Conservation (phyloP, 1,284 basidiomycete species). For the Ceratobasidium sp. region DNA sequence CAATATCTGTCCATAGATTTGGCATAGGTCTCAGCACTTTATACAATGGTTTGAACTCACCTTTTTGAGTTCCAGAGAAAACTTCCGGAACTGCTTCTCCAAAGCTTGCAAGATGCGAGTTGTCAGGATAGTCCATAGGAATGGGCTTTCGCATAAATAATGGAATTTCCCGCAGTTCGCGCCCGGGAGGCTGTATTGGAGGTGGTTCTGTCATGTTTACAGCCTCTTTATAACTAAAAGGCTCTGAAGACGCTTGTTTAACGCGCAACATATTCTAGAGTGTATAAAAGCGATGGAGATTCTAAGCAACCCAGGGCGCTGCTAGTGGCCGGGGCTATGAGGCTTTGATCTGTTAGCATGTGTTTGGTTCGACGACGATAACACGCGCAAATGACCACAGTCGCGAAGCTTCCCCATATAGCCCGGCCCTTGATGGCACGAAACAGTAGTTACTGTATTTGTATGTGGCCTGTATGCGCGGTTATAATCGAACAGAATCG, state of each 20-base stretch:
- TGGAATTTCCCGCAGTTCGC: conserved; percentile 3
- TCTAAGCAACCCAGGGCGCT: too few relatives aligned
- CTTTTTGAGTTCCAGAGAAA: background rate
- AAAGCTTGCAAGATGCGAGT: background rate
- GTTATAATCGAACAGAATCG: too few relatives aligned
- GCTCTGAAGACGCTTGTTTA: background rate
- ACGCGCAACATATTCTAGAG: background rate
- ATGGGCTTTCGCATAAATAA: conserved; percentile 18
- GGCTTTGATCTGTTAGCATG: background rate
- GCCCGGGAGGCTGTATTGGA: conserved; percentile 1
- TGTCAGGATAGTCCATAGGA: conserved; percentile 27
- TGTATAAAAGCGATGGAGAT: background rate
- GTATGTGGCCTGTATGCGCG: too few relatives aligned
- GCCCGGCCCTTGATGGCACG: too few relatives aligned
- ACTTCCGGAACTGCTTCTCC: background rate
- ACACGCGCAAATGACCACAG: too few relatives aligned
- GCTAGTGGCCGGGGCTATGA: background rate
- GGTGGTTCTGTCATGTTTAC: background rate
- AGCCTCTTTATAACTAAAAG: background rate
- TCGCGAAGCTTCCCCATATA: too few relatives aligned
- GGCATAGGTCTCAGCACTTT: background rate
- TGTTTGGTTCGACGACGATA: background rate
- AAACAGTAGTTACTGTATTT: too few relatives aligned
- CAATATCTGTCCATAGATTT: conserved; percentile 53
- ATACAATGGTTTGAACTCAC: background rate